Evolutionary conservation across 2,329 filamentous ascomycete species (phyloP).

Genomic region (Fusarium succisae): DNA sequence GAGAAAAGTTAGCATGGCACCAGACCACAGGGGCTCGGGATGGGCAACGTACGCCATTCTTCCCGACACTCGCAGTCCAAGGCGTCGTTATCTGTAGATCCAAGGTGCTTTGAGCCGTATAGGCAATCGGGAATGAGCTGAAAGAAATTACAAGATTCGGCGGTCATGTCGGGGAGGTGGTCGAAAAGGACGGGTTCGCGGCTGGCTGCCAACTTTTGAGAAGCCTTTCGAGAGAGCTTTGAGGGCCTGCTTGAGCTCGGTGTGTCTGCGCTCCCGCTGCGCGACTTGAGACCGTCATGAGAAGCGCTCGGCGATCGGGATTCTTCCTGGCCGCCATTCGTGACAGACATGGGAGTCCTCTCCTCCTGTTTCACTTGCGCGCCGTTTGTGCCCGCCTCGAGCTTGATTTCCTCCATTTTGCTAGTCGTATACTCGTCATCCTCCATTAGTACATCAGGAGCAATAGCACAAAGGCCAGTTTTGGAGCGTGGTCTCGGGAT

Average conservation of each 20-base stretch:
- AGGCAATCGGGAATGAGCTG: constrained; percentile 84
- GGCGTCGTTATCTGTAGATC: constrained; percentile 87
- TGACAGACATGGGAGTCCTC: constrained; percentile 52
- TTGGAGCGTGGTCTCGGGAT: constrained; percentile 1
- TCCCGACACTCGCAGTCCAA: constrained; percentile 95
- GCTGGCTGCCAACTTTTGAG: constrained; percentile 70
- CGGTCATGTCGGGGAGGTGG: constrained; percentile 80
- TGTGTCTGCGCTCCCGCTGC: constrained; percentile 59
- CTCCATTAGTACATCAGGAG: constrained; percentile 50
- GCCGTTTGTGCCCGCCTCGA: constrained; percentile 54
- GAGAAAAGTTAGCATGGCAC: constrained; percentile 23
- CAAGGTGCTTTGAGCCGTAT: constrained; percentile 91
- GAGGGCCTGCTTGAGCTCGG: constrained; percentile 65
- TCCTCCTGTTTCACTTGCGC: constrained; percentile 53
- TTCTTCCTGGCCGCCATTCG: constrained; percentile 40
- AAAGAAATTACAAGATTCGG: constrained; percentile 79
- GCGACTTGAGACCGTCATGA: constrained; percentile 57
- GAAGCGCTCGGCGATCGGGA: constrained; percentile 54
- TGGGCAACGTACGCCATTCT: constrained; percentile 83
- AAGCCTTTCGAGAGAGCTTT: constrained; percentile 77
- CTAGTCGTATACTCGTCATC: constrained; percentile 53
- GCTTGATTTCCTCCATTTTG: constrained; percentile 57
- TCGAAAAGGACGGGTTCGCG: constrained; percentile 74
- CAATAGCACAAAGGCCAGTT: constrained; percentile 17
- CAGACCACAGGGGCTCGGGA: not conserved